phyloP scores from a whole-genome alignment of 768 basidiomycete genomes.

The Russula griseocarnosa region DNA sequence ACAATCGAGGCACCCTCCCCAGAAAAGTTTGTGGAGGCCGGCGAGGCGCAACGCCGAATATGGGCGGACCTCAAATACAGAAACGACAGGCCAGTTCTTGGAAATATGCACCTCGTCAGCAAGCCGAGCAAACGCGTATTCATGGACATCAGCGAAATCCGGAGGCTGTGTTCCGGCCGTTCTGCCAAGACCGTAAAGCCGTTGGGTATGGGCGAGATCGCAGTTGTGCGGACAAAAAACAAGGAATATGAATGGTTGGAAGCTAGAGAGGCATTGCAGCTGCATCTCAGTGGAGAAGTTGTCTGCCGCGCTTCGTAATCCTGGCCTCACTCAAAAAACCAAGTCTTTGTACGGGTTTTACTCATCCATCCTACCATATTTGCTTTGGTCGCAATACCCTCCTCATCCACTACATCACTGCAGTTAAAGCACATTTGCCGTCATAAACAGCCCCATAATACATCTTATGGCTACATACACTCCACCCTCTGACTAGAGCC shows the following conservation, averaged over 20 bases:
- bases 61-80: constrained; percentile 96
- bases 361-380: background rate
- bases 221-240: constrained; percentile 70
- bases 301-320: constrained; percentile 61
- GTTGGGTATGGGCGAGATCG: constrained; percentile 88
- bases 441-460: background rate
- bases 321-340: background rate
- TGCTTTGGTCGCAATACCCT: background rate
- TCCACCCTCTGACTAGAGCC: background rate
- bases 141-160: constrained; percentile 69
- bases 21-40: constrained; percentile 50
- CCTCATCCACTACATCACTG: background rate
- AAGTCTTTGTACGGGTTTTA: no score
- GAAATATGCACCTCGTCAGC: constrained; percentile 74
- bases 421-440: background rate
- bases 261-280: constrained; percentile 82
- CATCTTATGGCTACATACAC: background rate
- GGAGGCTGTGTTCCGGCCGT: constrained; percentile 74
- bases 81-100: constrained; percentile 80
- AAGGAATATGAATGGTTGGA: constrained; percentile 83
- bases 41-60: constrained; percentile 70
- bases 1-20: constrained; percentile 65
- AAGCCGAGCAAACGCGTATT: constrained; percentile 77
- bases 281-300: constrained; percentile 80
- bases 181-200: constrained; percentile 78